Conservation (phyloP, 495 filamentous ascomycete species). For the Chaetomium tenue region DNA sequence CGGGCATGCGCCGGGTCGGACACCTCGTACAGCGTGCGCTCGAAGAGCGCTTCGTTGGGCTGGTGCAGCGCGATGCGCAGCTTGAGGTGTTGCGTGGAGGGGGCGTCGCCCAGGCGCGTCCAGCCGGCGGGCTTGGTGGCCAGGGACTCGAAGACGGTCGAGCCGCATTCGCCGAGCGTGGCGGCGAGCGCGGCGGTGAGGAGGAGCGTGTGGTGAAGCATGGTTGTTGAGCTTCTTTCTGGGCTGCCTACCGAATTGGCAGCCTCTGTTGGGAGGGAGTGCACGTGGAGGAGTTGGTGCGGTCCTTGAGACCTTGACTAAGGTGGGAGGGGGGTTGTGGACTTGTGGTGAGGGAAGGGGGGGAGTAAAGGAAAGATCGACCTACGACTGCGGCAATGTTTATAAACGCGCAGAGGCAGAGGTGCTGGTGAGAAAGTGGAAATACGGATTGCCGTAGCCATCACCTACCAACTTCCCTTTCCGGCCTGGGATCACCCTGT, state of each 20-base stretch:
- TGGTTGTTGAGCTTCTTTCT: not conserved
- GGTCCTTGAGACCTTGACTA: no score
- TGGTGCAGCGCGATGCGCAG: constrained; percentile 15
- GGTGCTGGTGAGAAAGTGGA: not conserved
- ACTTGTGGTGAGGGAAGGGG: not conserved
- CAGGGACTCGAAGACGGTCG: constrained; percentile 5
- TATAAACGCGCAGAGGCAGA: not conserved
- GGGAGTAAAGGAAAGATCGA: not conserved
- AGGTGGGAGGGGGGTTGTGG: no score
- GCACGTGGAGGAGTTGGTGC: no score
- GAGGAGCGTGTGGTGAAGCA: constrained; percentile 1
- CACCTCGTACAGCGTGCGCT: constrained; percentile 9
- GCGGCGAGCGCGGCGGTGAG: constrained; percentile 8
- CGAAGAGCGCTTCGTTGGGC: constrained; percentile 10
- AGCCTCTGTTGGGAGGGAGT: not conserved
- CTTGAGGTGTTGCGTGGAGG: not conserved
- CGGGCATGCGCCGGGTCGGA: constrained; percentile 4
- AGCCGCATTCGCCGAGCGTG: constrained; percentile 3
- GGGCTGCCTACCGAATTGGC: not conserved
- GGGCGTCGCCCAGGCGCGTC: constrained; percentile 2
- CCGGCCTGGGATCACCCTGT: constrained; percentile 3
- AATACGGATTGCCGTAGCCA: not conserved
- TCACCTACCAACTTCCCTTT: constrained; percentile 1
- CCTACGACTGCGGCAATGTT: not conserved
- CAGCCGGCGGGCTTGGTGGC: not conserved